A percentile compares a stretch with the other conserved stretches of the same genome.
These are phyloP conservation scores for Tylopilus vinaceipallidus DNA, from an alignment of 768 basidiomycete genomes.

Conservation along the genomic window DNA sequence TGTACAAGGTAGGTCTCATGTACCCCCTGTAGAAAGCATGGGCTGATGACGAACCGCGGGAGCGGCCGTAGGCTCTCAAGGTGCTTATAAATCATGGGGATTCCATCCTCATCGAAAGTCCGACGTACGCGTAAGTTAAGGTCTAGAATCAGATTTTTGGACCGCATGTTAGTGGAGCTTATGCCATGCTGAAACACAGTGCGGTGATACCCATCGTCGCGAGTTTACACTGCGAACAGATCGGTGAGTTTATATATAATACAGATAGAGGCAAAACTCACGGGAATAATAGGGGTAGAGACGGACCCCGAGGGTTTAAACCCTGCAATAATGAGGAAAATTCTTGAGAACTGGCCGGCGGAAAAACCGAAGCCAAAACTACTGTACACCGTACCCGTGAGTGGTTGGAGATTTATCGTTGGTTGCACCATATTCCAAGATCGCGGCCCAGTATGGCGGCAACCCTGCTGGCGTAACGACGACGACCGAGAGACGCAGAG, in stretches of 20 bases:
- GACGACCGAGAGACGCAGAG: conserved; percentile 56
- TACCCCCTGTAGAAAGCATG: not conserved
- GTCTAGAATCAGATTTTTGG: not conserved
- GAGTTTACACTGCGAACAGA: conserved; percentile 46
- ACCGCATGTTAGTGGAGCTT: not conserved
- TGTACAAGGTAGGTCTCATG: conserved; percentile 56
- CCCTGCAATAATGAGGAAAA: conserved; percentile 52
- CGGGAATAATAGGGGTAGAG: conserved; percentile 52
- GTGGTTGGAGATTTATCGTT: conserved; percentile 8
- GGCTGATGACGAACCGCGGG: not conserved
- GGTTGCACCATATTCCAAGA: not conserved
- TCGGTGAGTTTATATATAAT: conserved; percentile 38
- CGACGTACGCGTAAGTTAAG: conserved; percentile 60
- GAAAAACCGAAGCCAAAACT: conserved; percentile 66
- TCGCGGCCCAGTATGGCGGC: conserved; percentile 54
- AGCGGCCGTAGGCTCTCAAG: conserved; percentile 49
- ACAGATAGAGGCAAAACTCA: not conserved
- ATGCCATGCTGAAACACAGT: conserved; percentile 29
- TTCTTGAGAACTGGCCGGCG: conserved; percentile 65
- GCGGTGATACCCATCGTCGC: conserved; percentile 61
- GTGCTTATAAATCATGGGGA: conserved; percentile 63
- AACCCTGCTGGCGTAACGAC: conserved; percentile 80
- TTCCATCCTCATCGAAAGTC: conserved; percentile 74
- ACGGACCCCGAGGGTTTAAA: conserved; percentile 71
- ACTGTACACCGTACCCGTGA: conserved; percentile 69